These are phyloP conservation scores for Mycosphaerella sp. DNA, from an alignment of 2,329 filamentous ascomycete genomes.

Conservation along the genomic window DNA sequence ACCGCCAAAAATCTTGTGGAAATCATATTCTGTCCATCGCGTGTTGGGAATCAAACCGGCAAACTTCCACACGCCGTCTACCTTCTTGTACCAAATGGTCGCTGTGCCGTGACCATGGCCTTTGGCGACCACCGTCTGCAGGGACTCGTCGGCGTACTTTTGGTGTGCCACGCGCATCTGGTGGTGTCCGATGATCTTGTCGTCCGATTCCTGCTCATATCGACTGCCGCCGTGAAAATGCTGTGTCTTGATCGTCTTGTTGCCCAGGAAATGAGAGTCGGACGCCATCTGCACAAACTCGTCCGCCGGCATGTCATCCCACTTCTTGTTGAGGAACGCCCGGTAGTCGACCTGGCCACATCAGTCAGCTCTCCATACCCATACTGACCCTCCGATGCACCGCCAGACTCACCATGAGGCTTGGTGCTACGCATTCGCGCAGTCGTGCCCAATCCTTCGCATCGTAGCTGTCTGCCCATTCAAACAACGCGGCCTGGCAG, in stretches of 20 bases:
- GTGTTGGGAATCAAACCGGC: slow-evolving; percentile 46
- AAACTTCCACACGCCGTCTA: slow-evolving; percentile 51
- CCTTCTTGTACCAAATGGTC: slow-evolving; percentile 46
- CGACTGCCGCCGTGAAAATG: slow-evolving; percentile 46
- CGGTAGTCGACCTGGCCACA: slow-evolving; percentile 56
- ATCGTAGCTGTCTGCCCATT: slow-evolving; percentile 58
- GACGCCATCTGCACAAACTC: slow-evolving; percentile 47
- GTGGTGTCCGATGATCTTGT: slow-evolving; percentile 45
- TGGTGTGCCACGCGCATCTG: slow-evolving; percentile 52
- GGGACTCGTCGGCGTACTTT: slow-evolving; percentile 42
- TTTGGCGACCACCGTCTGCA: slow-evolving; percentile 42
- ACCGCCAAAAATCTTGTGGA: slow-evolving; percentile 43
- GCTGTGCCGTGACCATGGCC: slow-evolving; percentile 48
- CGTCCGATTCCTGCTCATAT: slow-evolving; percentile 42
- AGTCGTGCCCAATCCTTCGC: slow-evolving; percentile 57
- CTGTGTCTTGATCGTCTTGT: slow-evolving; percentile 47
- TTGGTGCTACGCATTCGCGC: slow-evolving; percentile 53
- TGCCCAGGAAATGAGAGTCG: slow-evolving; percentile 43
- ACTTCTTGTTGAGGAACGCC: slow-evolving; percentile 45
- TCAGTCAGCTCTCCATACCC: not conserved
- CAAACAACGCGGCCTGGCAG: slow-evolving; percentile 37
- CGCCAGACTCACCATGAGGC: slow-evolving; percentile 17
- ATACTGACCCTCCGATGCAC: not conserved
- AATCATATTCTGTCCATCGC: slow-evolving; percentile 47
- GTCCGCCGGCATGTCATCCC: slow-evolving; percentile 47